Base-by-base conservation (phyloP, 768 basidiomycete species). In the Ephemerocybe angulata region DNA sequence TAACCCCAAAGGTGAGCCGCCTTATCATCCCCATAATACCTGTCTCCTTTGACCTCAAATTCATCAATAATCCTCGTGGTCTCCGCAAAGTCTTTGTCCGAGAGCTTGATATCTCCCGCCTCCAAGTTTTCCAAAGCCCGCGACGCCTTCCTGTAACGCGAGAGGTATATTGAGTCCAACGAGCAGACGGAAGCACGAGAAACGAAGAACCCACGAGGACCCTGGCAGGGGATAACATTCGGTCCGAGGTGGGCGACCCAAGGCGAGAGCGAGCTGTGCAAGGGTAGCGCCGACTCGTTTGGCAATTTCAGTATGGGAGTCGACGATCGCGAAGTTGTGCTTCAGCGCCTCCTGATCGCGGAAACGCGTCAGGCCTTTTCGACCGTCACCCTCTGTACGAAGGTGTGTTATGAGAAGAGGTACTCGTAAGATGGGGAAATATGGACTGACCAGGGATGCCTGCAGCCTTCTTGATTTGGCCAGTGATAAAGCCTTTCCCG, bases 211-310 rank as follows among this genome's bases (percentile, higher is more conserved):
- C 44, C 58, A 76, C 75, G 74, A 73, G 10, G 75, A 76, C 19
- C 82, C 81, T 6, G 79, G 79, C 29, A 82, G 71, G 3, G 82
- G 80, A 83, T 75, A 41, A 79, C 73, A 59, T 77, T 71, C 0
- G 62, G 21, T 2, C 77, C 74, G 4, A 72, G 67, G 0, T 72
- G 64, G 15, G 59, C 44, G 0, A 79, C 76, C 78, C 78, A 79
- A 8, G n/a, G 70, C 76, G 19, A 79, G 69, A 55, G 60, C 65
- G 15, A 79, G 67, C 53, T 79, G 77, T 1, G 68, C 74, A 4
- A 75, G 65, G 3, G 76, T 74, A 31, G 80, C 61, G 0, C 70
- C 67, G 61, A 76, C 78, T 62, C 67, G 70, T 51, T 70, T 53
- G 0, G 78, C 79, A 10, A 83, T 59, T 21, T 59, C 66, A 19